Percentiles rank a stretch among this genome's conserved stretches.
These are phyloP conservation scores for Microsporum canis DNA, from an alignment of 2,329 filamentous ascomycete species.

Conservation along the genomic window DNA sequence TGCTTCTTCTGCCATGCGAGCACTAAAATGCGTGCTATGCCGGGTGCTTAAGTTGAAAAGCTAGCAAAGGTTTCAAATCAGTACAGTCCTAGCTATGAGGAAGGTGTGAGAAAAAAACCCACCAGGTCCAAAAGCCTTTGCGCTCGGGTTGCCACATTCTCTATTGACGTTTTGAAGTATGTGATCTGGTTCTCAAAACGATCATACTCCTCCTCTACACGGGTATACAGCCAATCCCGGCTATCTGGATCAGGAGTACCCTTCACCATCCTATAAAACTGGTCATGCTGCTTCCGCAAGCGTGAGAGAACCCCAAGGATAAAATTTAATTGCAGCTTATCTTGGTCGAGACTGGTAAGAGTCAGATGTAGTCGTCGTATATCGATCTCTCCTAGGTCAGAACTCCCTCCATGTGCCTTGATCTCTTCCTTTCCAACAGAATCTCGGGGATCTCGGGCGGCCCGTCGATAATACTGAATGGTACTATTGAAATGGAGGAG, in stretches of 20 bases:
- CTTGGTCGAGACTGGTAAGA: constrained; percentile 10
- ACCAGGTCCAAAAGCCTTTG: constrained; percentile 9
- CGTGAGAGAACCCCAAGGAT: constrained; percentile 9
- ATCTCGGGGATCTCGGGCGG: constrained; percentile 10
- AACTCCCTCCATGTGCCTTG: constrained; percentile 9
- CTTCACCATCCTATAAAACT: constrained; percentile 10
- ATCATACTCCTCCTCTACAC: constrained; percentile 10
- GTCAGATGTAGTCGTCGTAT: constrained; percentile 9
- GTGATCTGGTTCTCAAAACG: constrained; percentile 12
- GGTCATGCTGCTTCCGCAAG: constrained; percentile 7
- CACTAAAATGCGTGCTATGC: constrained; percentile 7
- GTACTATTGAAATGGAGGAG: constrained; percentile 10
- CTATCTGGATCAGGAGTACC: constrained; percentile 4
- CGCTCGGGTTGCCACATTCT: constrained; percentile 10
- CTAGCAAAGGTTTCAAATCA: background rate
- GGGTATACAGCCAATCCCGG: constrained; percentile 10
- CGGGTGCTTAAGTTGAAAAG: constrained; percentile 10
- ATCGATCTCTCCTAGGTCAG: constrained; percentile 7
- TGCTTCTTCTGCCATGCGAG: constrained; percentile 13
- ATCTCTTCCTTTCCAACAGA: constrained; percentile 10
- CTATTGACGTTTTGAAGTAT: constrained; percentile 10
- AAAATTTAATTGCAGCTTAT: constrained; percentile 10
- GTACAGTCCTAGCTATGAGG: background rate
- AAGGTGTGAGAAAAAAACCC: background rate
- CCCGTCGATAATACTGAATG: constrained; percentile 10